Evolutionary conservation across 2,329 filamentous ascomycete genomes (phyloP).

Genomic region (Cladosporium sp.): DNA sequence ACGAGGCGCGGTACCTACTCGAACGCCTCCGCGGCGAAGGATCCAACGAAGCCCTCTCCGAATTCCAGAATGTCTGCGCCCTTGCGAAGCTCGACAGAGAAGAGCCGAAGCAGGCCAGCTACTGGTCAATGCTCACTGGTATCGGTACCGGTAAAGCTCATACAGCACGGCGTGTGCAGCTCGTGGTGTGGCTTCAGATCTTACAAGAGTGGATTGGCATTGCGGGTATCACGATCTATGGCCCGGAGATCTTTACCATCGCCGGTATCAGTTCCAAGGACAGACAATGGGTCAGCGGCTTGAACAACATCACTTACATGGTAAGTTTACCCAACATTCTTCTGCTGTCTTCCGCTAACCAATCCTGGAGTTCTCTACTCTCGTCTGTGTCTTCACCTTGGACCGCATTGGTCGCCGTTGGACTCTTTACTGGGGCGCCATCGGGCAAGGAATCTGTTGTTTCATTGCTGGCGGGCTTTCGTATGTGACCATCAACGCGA

Average conservation of each 20-base stretch:
- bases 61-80: constrained; percentile 64
- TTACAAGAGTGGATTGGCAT: constrained; percentile 35
- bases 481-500: constrained; percentile 41
- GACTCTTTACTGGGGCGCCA: constrained; percentile 34
- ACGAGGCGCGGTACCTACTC: constrained; percentile 65
- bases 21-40: constrained; percentile 55
- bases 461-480: constrained; percentile 35
- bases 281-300: constrained; percentile 37
- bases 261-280: constrained; percentile 32
- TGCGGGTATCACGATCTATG: constrained; percentile 35
- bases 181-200: constrained; percentile 38
- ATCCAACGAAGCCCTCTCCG: constrained; percentile 49
- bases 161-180: constrained; percentile 32
- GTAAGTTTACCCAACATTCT: too few relatives aligned
- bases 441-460: constrained; percentile 30
- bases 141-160: constrained; percentile 29
- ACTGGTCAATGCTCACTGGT: constrained; percentile 31
- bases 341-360: too few relatives aligned
- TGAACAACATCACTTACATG: constrained; percentile 36
- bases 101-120: constrained; percentile 27
- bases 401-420: constrained; percentile 31
- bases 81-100: constrained; percentile 56
- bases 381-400: constrained; percentile 33
- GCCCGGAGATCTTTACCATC: constrained; percentile 31
- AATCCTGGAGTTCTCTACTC: constrained; percentile 27